phyloP scores from a whole-genome alignment of 768 basidiomycete species.

The Suillus lakei region DNA sequence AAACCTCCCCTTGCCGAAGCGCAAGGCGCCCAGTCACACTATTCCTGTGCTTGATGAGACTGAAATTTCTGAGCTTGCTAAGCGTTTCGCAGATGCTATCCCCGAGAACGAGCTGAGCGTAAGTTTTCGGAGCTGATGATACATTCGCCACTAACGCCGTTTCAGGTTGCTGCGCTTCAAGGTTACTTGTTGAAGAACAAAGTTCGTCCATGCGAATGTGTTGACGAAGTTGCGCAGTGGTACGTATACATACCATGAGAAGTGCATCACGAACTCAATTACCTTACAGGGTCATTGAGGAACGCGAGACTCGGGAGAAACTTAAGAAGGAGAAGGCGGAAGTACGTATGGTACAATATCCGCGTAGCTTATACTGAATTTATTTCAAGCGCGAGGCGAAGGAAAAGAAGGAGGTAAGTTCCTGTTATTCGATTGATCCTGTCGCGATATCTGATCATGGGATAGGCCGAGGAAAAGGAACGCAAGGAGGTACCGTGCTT shows the following conservation, averaged over 20 bases:
- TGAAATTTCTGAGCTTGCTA: slow-evolving; percentile 79
- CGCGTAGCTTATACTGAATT: slow-evolving; percentile 8
- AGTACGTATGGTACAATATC: slow-evolving; percentile 34
- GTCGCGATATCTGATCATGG: not conserved
- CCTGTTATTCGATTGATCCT: slow-evolving; percentile 6
- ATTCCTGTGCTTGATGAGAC: slow-evolving; percentile 75
- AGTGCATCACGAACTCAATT: slow-evolving; percentile 10
- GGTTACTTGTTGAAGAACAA: slow-evolving; percentile 90
- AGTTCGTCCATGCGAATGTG: slow-evolving; percentile 85
- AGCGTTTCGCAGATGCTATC: slow-evolving; percentile 80
- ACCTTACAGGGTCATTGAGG: slow-evolving; percentile 59
- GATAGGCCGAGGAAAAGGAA: slow-evolving; percentile 61
- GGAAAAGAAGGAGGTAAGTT: slow-evolving; percentile 69
- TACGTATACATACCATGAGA: slow-evolving; percentile 27
- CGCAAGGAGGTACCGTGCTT: slow-evolving; percentile 57
- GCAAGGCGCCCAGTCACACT: slow-evolving; percentile 58
- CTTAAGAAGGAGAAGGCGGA: slow-evolving; percentile 80
- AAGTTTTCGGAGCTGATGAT: slow-evolving; percentile 31
- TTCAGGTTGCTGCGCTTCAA: slow-evolving; percentile 80
- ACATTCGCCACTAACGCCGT: slow-evolving; percentile 5
- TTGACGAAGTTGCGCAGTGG: slow-evolving; percentile 82
- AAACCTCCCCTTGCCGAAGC: slow-evolving; percentile 70
- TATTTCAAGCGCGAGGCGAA: slow-evolving; percentile 72
- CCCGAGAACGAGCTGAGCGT: slow-evolving; percentile 90
- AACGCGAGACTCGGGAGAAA: slow-evolving; percentile 84